Conservation (phyloP, 2,329 filamentous ascomycete genomes). For the Aspergillus neotritici region DNA sequence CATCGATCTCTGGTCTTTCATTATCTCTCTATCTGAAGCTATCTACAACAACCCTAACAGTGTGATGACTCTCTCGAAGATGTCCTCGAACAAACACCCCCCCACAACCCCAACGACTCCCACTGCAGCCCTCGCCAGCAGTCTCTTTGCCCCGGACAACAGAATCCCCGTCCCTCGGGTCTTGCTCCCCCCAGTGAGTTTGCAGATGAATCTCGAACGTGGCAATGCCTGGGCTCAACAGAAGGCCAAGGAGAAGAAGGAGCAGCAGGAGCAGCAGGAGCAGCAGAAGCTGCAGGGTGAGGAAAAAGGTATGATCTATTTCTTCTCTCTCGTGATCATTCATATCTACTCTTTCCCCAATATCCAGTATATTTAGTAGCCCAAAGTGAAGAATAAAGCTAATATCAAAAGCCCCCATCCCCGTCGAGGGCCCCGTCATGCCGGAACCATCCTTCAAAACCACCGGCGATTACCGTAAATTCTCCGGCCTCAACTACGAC, state of each 20-base stretch:
- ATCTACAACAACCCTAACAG: no score
- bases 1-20: no score
- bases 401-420: conserved; percentile 1
- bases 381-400: background rate
- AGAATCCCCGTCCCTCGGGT: background rate
- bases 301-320: no score
- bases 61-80: no score
- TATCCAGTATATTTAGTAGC: no score
- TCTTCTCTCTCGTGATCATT: no score
- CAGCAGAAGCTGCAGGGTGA: conserved; percentile 3
- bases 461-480: conserved; percentile 9
- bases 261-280: conserved; percentile 7
- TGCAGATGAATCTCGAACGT: conserved; percentile 9
- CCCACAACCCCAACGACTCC: no score
- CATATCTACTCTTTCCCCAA: no score
- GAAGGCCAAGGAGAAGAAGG: conserved; percentile 14
- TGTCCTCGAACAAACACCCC: no score
- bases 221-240: conserved; percentile 26
- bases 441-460: conserved; percentile 4
- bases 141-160: background rate
- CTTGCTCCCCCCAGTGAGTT: no score
- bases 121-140: no score
- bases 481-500: conserved; percentile 22
- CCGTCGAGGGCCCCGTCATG: conserved; percentile 2
- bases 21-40: no score